Base-by-base conservation (phyloP, 2,329 filamentous ascomycete genomes). In the Aspergillus texensis region DNA sequence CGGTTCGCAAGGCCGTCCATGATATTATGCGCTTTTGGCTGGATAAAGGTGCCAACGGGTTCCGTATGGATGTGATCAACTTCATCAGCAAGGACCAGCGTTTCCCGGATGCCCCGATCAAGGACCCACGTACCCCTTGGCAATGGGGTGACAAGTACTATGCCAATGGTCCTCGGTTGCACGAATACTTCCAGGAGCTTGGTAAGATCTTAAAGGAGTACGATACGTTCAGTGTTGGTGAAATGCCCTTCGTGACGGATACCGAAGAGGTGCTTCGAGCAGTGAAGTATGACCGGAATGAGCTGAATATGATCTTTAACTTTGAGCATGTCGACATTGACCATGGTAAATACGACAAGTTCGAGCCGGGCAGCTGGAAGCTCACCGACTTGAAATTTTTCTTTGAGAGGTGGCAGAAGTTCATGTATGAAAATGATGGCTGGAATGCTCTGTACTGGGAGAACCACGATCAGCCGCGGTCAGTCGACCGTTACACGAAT, bases 11-110 rank as follows among this genome's bases (percentile, higher is more conserved):
- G 53, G 91, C 91, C 1, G 88, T 94, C 8, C 91, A 93, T 74
- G 84, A 86, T 19, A 84, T 90, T 6, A 91, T 94, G 85, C 84
- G 86, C 34, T 95, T 94, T 74, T 95, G 92, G 92, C 84, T 95
- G 0, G 81, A 91, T 56, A 85, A 86, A 36, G 91, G 91, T 3
- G 88, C 91, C 0, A 86, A 90, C 54, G 90, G 90, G 4, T 92
- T 92, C 80, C 84, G 90, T n/a, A 85, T 92, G 77, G 90, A 92
- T 70, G 89, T 89, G 0, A 89, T 92, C 75, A 91, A 91, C 75
- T 85, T 90, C 78, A 90, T 91, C 72, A 89, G 86, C 71, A 92
- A 92, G 71, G 82, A 83, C 0, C 82, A 83, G 4, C 79, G 78
- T 0, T 85, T 88, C 60, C 84, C 83, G 0, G 79, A 82, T 41